Percentiles rank a stretch among this genome's conserved stretches.
Conservation (phyloP, 2,329 filamentous ascomycete species). For the Alternaria sp. region DNA sequence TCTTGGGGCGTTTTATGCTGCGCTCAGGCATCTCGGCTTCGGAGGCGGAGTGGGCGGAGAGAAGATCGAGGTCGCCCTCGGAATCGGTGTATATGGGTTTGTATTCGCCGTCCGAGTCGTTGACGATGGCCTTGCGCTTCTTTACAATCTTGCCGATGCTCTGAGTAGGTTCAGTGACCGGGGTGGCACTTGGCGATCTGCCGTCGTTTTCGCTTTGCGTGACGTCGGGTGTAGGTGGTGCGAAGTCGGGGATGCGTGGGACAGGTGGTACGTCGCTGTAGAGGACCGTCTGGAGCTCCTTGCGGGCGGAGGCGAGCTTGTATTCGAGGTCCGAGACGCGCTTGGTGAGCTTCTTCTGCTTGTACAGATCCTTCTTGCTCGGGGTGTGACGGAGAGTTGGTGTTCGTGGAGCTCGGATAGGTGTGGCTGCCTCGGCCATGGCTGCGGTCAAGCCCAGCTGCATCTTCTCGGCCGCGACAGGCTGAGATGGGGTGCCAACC, state of each 20-base stretch:
- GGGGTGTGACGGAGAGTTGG: constrained; percentile 56
- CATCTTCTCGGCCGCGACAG: constrained; percentile 10
- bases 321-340: constrained; percentile 68
- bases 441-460: constrained; percentile 12
- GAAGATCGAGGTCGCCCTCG: constrained; percentile 29
- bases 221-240: constrained; percentile 37
- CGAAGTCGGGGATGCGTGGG: constrained; percentile 46
- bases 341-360: constrained; percentile 65
- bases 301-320: constrained; percentile 64
- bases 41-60: constrained; percentile 12
- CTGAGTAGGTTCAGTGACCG: constrained; percentile 13
- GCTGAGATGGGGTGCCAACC: constrained; percentile 17
- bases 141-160: constrained; percentile 41
- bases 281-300: constrained; percentile 61
- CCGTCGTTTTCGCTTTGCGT: constrained; percentile 37
- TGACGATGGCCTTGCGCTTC: constrained; percentile 49
- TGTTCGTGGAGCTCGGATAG: constrained; percentile 26
- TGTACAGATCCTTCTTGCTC: constrained; percentile 65
- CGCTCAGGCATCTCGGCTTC: constrained; percentile 27
- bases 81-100: constrained; percentile 35
- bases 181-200: constrained; percentile 22
- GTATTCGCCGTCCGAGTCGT: constrained; percentile 42
- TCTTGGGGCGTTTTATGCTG: constrained; percentile 26
- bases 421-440: constrained; percentile 19
- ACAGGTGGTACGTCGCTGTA: constrained; percentile 52